Conservation (phyloP, 306 rosid species). For the Begonia loranthoides region DNA sequence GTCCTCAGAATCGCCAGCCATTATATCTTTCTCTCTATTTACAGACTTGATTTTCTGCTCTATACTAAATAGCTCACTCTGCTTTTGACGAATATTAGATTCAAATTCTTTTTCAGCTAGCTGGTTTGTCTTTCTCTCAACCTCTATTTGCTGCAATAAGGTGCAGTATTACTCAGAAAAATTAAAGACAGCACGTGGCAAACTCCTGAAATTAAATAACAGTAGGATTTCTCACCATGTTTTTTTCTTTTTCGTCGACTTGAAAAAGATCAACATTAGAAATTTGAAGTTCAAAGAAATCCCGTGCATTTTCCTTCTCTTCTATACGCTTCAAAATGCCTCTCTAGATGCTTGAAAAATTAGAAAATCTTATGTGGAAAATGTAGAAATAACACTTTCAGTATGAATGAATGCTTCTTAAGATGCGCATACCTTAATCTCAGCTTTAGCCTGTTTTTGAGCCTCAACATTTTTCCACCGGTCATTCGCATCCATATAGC, state of each 20-base stretch:
- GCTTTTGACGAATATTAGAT: constrained; percentile 41
- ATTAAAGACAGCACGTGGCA: neutral
- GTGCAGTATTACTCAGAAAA: neutral
- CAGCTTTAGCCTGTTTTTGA: constrained; percentile 42
- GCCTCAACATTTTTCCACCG: constrained; percentile 51
- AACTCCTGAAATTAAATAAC: constrained; percentile 12
- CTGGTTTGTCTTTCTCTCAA: constrained; percentile 63
- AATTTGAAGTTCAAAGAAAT: constrained; percentile 41
- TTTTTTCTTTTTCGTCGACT: constrained; percentile 70
- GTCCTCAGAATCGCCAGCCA: constrained; percentile 62
- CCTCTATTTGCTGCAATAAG: constrained; percentile 40
- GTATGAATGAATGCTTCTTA: constrained; percentile 4
- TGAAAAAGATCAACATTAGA: constrained; percentile 39
- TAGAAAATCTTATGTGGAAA: constrained; percentile 13
- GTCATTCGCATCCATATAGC: constrained; percentile 55
- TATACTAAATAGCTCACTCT: constrained; percentile 35
- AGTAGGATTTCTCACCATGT: constrained; percentile 42
- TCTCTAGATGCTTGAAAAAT: constrained; percentile 34
- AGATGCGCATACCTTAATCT: constrained; percentile 41
- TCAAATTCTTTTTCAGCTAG: constrained; percentile 69
- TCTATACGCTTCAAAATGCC: constrained; percentile 53
- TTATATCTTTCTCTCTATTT: constrained; percentile 41
- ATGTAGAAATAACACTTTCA: constrained; percentile 7
- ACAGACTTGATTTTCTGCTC: constrained; percentile 56
- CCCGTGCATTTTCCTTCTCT: constrained; percentile 49